These are phyloP conservation scores for Gastrodia elata DNA, from an alignment of 106 monocot species.

Conservation along the genomic window DNA sequence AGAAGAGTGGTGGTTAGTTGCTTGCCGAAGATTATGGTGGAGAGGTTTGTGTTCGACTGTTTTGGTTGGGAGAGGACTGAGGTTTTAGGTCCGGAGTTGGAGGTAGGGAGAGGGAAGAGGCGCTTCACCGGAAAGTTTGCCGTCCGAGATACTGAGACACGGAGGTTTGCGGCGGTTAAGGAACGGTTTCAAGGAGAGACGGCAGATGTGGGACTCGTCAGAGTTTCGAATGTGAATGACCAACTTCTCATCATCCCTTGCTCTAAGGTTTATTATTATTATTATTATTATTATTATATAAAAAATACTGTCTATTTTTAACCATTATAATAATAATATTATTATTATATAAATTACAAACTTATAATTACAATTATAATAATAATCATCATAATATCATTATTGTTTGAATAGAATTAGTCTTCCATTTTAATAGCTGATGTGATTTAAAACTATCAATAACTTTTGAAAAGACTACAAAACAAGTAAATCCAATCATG, in stretches of 20 bases:
- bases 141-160: neutral
- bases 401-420: too few species aligned
- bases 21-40: constrained; percentile 69
- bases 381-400: too few species aligned
- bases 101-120: constrained; percentile 28
- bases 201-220: constrained; percentile 41
- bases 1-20: constrained; percentile 42
- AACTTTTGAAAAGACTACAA: too few species aligned
- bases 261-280: constrained; percentile 36
- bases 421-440: too few species aligned
- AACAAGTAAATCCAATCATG: too few species aligned
- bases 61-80: constrained; percentile 23
- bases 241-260: constrained; percentile 27
- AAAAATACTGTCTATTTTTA: neutral
- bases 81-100: constrained; percentile 42
- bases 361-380: too few species aligned
- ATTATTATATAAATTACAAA: too few species aligned
- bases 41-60: constrained; percentile 59
- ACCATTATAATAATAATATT: neutral
- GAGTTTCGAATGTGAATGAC: constrained; percentile 21
- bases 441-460: too few species aligned
- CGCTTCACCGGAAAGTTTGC: constrained; percentile 38
- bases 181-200: constrained; percentile 20
- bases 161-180: constrained; percentile 3
- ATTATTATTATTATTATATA: neutral